Conservation (phyloP, 1,139 yeast genomes). For the Schwanniomyces etchellsii region DNA sequence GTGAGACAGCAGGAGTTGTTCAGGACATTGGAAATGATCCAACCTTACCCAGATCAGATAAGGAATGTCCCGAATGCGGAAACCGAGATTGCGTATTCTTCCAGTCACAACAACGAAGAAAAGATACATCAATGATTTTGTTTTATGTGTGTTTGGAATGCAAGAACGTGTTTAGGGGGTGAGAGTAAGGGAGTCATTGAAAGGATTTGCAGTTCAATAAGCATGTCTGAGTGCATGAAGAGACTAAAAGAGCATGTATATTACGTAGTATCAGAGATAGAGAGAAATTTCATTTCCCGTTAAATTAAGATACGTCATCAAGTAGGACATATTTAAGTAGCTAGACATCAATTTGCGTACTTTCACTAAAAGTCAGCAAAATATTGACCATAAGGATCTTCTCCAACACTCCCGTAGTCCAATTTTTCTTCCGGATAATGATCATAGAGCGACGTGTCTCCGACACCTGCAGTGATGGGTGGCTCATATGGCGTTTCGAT, state of each 20-base stretch:
- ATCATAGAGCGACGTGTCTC: constrained; percentile 59
- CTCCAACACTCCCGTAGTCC: constrained; percentile 47
- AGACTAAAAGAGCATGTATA: background rate
- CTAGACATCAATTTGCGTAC: no score
- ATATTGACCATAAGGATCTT: constrained; percentile 45
- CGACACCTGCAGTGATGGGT: constrained; percentile 56
- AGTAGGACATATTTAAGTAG: no score
- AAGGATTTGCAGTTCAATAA: background rate
- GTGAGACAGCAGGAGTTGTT: constrained; percentile 97
- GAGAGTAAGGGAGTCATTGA: constrained; percentile 8
- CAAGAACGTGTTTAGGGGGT: constrained; percentile 60
- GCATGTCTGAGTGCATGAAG: background rate
- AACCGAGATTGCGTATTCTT: constrained; percentile 91
- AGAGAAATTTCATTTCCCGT: no score
- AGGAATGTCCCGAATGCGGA: constrained; percentile 86
- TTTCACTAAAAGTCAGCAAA: constrained; percentile 43
- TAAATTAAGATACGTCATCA: no score
- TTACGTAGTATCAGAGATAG: no score
- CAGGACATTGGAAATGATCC: constrained; percentile 96
- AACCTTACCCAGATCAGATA: constrained; percentile 89
- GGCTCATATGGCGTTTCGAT: constrained; percentile 64
- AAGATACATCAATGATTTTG: constrained; percentile 92
- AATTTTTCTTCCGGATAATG: constrained; percentile 54
- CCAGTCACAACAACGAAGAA: constrained; percentile 91
- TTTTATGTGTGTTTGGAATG: constrained; percentile 91